phyloP scores from a whole-genome alignment of 352 stramenopile genomes.

The Pilasporangium apinafurcum region DNA sequence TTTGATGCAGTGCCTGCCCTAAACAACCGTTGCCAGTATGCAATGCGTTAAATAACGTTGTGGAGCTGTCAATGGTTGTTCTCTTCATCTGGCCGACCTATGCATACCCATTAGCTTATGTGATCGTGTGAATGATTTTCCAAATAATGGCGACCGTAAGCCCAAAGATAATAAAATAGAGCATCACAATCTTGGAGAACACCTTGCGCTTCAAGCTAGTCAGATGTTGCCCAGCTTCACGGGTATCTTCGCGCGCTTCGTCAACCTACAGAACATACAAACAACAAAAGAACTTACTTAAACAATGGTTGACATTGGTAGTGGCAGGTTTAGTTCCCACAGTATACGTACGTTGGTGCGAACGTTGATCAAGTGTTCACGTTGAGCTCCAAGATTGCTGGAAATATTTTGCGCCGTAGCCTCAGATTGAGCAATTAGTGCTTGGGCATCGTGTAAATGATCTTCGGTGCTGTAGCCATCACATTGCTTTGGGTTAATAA shows the following conservation, averaged over 20 bases:
- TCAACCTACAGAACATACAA: constrained; percentile 31
- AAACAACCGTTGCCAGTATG: too few species aligned
- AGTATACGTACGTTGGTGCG: constrained; percentile 66
- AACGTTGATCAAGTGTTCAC: constrained; percentile 72
- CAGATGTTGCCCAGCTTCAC: constrained; percentile 59
- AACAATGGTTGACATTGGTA: too few species aligned
- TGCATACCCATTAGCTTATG: constrained; percentile 8
- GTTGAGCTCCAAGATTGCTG: constrained; percentile 52
- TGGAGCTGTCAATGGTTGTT: neutral
- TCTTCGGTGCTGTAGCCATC: constrained; percentile 40
- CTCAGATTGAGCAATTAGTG: constrained; percentile 62
- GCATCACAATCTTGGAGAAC: constrained; percentile 58
- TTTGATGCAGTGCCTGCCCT: too few species aligned
- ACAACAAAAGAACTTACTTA: too few species aligned
- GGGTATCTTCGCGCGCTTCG: constrained; percentile 60
- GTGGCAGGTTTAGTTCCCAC: too few species aligned
- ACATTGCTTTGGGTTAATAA: neutral
- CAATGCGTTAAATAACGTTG: too few species aligned
- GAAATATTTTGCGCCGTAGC: constrained; percentile 66
- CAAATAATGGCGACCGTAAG: constrained; percentile 69
- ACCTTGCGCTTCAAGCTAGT: constrained; percentile 82
- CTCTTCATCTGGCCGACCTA: neutral
- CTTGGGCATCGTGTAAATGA: constrained; percentile 62
- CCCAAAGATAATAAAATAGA: constrained; percentile 78
- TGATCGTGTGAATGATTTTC: constrained; percentile 59